Base-by-base conservation (phyloP, 176 grass and related monocot species). In the Oryza meyeriana region DNA sequence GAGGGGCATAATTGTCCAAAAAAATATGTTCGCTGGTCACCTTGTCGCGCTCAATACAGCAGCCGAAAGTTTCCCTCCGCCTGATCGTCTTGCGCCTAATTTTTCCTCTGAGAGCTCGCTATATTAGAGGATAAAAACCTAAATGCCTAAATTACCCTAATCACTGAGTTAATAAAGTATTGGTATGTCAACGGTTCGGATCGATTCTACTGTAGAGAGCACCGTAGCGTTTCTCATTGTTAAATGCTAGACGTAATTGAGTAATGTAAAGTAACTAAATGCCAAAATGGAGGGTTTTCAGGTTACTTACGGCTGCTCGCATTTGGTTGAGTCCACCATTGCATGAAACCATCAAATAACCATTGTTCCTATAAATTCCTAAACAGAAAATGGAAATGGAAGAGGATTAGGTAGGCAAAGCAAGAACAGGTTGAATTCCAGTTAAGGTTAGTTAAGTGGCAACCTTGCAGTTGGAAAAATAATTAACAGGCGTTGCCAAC, bases 291-390 rank as follows among this genome's bases (percentile, higher is more conserved):
- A 76, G 50, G 18, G 52, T 64, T 50, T 76, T 32, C 5, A 74
- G 63, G 29, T 28, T 28, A 48, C 89, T 89, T 87, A 94, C 92
- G 17, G 84, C 89, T 67, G 89, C 66, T 94, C 89, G 85, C 89
- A 94, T 94, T 74, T 94, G 92, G 84, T 94, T 94, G 77, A 94
- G 92, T 52, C 92, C 92, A 66, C 92, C 92, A 81, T 94, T 94
- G 86, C 89, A 91, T 50, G 92, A 94, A 72, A 94, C 87, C 84
- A 92, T 94, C 41, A 94, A 75, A 80, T 90, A 94, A 38, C 92
- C 89, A 80, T 94, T 94, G 69, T 76, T 94, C 40, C 55, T 83
- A 69, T 94, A 92, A 61, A 89, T 79, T 87, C 94, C 90, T 98
- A 81, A 50, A 20, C 26, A 82, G 79, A 52, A 79, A 76, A 82